phyloP scores from a whole-genome alignment of 257 asterid genomes.

The Solanum megistacrolobum region DNA sequence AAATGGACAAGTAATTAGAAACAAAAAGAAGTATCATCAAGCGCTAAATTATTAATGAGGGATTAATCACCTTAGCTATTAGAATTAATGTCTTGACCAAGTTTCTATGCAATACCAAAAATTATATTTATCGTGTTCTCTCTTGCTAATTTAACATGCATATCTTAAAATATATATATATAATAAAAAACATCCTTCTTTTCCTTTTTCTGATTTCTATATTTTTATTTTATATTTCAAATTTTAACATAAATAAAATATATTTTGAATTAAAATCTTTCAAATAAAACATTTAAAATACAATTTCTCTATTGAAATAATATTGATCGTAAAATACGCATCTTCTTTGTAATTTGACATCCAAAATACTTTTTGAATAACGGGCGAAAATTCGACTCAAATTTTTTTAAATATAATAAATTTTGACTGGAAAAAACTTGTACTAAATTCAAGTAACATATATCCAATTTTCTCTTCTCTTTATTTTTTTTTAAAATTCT shows the following conservation, averaged over 20 bases:
- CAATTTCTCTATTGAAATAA: neutral
- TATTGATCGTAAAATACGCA: neutral
- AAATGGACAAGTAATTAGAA: too few relatives aligned
- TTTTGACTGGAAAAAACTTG: too few relatives aligned
- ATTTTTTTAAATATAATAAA: too few relatives aligned
- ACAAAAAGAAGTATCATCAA: neutral
- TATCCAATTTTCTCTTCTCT: too few relatives aligned
- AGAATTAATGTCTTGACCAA: too few relatives aligned
- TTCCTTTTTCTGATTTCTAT: neutral
- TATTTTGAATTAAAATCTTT: neutral
- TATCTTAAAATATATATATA: neutral
- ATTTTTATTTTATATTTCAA: too few relatives aligned
- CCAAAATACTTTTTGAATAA: too few relatives aligned
- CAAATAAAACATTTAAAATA: neutral
- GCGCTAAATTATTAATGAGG: neutral
- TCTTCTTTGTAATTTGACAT: neutral
- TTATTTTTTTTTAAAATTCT: too few relatives aligned
- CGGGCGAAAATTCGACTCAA: too few relatives aligned
- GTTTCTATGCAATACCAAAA: neutral
- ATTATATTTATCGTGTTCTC: neutral
- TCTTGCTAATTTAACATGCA: neutral
- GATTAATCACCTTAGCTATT: neutral
- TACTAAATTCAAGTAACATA: too few relatives aligned
- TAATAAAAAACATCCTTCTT: neutral
- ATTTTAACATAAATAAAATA: too few relatives aligned